Conservation (phyloP, 768 basidiomycete genomes). For the Terana coerulea region DNA sequence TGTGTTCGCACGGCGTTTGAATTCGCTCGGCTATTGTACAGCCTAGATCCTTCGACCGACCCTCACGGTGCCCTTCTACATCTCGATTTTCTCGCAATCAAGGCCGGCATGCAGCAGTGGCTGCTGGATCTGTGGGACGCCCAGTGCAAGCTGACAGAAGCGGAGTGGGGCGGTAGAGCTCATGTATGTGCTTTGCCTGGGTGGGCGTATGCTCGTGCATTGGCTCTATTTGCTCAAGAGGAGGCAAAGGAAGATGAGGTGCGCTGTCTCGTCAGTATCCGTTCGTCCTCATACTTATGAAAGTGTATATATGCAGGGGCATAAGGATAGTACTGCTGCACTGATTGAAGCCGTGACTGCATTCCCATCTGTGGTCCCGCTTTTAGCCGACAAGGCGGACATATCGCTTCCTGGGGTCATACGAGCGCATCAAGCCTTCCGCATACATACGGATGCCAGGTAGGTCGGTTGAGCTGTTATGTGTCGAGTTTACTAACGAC, state of each 20-base stretch:
- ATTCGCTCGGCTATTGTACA: conserved; percentile 80
- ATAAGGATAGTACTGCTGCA: conserved; percentile 59
- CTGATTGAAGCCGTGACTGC: conserved; percentile 68
- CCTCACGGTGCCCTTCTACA: conserved; percentile 84
- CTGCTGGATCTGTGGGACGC: conserved; percentile 60
- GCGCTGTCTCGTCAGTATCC: background rate
- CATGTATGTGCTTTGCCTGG: conserved; percentile 54
- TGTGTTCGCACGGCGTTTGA: conserved; percentile 89
- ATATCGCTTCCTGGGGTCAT: conserved; percentile 55
- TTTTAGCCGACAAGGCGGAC: conserved; percentile 85
- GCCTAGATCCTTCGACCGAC: conserved; percentile 82
- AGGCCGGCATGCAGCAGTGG: conserved; percentile 79
- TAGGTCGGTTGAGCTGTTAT: conserved; percentile 31
- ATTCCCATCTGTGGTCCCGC: conserved; percentile 79
- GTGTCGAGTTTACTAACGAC: background rate
- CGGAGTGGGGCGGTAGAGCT: conserved; percentile 12
- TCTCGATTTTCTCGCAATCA: conserved; percentile 82
- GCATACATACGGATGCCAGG: conserved; percentile 66
- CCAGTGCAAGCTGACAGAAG: conserved; percentile 5
- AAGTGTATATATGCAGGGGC: conserved; percentile 37
- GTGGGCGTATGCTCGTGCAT: conserved; percentile 67
- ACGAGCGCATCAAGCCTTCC: conserved; percentile 58
- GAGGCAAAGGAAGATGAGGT: conserved; percentile 39
- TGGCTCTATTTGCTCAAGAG: conserved; percentile 49
- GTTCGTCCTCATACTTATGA: background rate